Conservation (phyloP, 2,329 filamentous ascomycete genomes). For the Apiospora arundinis region DNA sequence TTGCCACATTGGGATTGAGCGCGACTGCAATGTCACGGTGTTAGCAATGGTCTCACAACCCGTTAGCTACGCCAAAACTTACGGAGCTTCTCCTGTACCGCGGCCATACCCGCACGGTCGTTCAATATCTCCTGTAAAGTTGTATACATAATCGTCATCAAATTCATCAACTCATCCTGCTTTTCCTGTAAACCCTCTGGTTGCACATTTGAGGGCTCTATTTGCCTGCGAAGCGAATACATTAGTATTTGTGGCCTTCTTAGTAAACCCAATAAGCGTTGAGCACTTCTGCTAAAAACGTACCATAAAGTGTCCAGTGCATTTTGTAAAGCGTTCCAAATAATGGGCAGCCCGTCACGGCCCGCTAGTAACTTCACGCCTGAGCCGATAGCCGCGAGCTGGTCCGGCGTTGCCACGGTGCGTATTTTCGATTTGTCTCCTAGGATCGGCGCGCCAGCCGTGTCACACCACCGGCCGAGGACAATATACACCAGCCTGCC, state of each 20-base stretch:
- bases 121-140: slow-evolving; percentile 62
- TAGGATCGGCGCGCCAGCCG: slow-evolving; percentile 55
- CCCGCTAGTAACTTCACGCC: slow-evolving; percentile 59
- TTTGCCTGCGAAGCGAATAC: slow-evolving; percentile 32
- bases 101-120: slow-evolving; percentile 55
- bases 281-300: slow-evolving; percentile 29
- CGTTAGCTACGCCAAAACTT: slow-evolving; percentile 39
- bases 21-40: background rate
- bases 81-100: slow-evolving; percentile 57
- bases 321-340: slow-evolving; percentile 58
- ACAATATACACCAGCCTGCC: slow-evolving; percentile 66
- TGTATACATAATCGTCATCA: slow-evolving; percentile 69
- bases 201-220: slow-evolving; percentile 53
- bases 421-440: slow-evolving; percentile 52
- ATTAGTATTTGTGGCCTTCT: background rate
- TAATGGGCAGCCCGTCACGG: slow-evolving; percentile 54
- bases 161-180: slow-evolving; percentile 66
- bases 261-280: too few relatives aligned
- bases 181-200: slow-evolving; percentile 52
- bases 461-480: slow-evolving; percentile 74
- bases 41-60: slow-evolving; percentile 30
- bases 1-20: slow-evolving; percentile 44
- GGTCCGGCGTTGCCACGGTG: slow-evolving; percentile 57
- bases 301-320: slow-evolving; percentile 62
- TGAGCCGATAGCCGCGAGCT: slow-evolving; percentile 65